A percentile compares a stretch with the other conserved stretches of the same genome.
phyloP scores from a whole-genome alignment of 495 filamentous ascomycete genomes.

The Xylaria acuta region DNA sequence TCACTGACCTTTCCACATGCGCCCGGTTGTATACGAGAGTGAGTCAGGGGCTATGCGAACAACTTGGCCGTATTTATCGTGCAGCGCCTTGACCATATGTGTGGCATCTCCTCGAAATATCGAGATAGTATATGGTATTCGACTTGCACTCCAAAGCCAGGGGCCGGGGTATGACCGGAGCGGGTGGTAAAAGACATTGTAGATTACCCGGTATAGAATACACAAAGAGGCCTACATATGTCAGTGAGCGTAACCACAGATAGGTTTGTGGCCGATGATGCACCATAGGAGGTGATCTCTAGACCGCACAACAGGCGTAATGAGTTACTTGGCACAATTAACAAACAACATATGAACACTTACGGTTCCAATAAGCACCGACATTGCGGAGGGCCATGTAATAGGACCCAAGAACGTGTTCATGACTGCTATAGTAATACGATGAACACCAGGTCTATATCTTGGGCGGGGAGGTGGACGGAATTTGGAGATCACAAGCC shows the following conservation, averaged over 20 bases:
- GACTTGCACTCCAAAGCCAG: conserved; percentile 9
- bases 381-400: not conserved
- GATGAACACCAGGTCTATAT: no score
- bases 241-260: not conserved
- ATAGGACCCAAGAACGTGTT: not conserved
- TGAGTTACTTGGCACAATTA: not conserved
- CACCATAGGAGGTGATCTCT: no score
- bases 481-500: not conserved
- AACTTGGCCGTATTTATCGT: conserved; percentile 19
- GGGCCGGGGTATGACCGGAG: conserved; percentile 18
- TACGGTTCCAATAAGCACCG: not conserved
- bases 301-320: no score
- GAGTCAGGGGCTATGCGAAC: conserved; percentile 14
- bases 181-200: conserved; percentile 22
- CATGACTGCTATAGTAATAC: no score
- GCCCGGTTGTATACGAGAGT: not conserved
- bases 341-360: not conserved
- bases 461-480: no score
- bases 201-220: not conserved
- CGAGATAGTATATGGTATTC: conserved; percentile 17
- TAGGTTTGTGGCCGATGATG: no score
- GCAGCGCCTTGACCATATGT: not conserved
- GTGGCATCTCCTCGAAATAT: conserved; percentile 12
- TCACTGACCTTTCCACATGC: conserved; percentile 1
- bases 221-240: not conserved